Conservation (phyloP, 2,329 filamentous ascomycete genomes). For the Botrytis medusae region DNA sequence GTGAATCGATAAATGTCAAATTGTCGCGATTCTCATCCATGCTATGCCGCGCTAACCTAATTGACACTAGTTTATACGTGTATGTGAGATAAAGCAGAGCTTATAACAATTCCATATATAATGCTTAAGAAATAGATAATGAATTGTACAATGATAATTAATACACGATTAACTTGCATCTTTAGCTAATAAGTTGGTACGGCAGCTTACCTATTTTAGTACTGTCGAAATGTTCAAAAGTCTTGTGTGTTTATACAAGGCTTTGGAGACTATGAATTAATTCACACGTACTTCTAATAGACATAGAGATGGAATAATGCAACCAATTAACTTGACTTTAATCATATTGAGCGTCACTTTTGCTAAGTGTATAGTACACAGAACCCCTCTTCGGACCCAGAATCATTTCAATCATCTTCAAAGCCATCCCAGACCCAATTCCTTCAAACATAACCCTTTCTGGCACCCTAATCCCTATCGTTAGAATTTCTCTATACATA, state of each 20-base stretch:
- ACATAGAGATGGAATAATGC: conserved; percentile 3
- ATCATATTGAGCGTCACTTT: conserved; percentile 7
- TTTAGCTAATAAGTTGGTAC: background rate
- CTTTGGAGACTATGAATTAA: background rate
- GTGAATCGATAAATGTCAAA: conserved; percentile 22
- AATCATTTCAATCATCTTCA: conserved; percentile 22
- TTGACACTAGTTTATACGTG: conserved; percentile 22
- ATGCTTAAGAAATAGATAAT: background rate
- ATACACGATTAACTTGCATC: background rate
- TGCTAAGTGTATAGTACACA: conserved; percentile 23
- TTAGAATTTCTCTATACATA: background rate
- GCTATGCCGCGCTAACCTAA: conserved; percentile 19
- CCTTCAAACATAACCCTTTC: conserved; percentile 67
- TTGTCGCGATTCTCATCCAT: conserved; percentile 22
- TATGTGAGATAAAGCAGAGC: background rate
- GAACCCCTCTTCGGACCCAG: conserved; percentile 17
- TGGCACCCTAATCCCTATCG: conserved; percentile 52
- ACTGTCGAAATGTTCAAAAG: background rate
- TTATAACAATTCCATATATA: background rate
- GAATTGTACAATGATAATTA: background rate
- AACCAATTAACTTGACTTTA: background rate
- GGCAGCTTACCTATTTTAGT: background rate
- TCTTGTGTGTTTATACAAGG: background rate
- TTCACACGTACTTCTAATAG: background rate
- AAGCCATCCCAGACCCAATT: conserved; percentile 15